Base-by-base conservation (phyloP, 2,329 filamentous ascomycete genomes). In the Bisporella sp. region DNA sequence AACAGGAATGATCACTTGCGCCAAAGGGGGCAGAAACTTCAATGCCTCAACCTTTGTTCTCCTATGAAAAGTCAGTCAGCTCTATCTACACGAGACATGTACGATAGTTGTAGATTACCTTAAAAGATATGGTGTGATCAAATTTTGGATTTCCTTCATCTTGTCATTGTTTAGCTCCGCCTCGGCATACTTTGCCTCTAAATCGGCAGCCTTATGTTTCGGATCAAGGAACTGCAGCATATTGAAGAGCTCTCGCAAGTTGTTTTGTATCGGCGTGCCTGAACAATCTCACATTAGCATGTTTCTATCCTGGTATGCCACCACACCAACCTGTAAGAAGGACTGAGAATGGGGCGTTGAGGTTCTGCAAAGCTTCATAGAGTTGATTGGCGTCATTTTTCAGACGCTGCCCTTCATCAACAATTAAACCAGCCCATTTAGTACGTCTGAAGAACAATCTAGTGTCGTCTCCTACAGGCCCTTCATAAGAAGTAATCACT, bases 401-500 rank as follows among this genome's bases (percentile, higher is more conserved):
- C 51, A 99, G 73, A 4, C 93, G 83, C 62, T 99, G 93, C 2
- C 93, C 93, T 70, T 99, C 93, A 61, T 99, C 93, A 1, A 97
- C 88, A 11, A 99, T 81, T 32, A 99, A 72, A 1, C 89, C 92
- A 46, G 84, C 82, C 93, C 93, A 99, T 41, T 82, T 82, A 28
- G 95, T 80, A 9, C 72, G 73, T 30, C 74, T 77, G 64, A 99
- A 87, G 37, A 85, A 78, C 7, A 66, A 69, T 49, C 76, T 79
- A 40, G 82, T 85, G 47, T 76, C 77, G 5, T 85, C 79, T 55
- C 96, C 89, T 39, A 85, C 76, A 35, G 89, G 88, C 6, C 89
- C 87, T 63, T 97, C 92, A 62, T 96, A 99, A 0, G 92, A 97
- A 64, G 93, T 95, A 60, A 99, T 85, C 1, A 99, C 89, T 21